Evolutionary conservation across 495 filamentous ascomycete genomes (phyloP).

Genomic region (Neurospora sp.): DNA sequence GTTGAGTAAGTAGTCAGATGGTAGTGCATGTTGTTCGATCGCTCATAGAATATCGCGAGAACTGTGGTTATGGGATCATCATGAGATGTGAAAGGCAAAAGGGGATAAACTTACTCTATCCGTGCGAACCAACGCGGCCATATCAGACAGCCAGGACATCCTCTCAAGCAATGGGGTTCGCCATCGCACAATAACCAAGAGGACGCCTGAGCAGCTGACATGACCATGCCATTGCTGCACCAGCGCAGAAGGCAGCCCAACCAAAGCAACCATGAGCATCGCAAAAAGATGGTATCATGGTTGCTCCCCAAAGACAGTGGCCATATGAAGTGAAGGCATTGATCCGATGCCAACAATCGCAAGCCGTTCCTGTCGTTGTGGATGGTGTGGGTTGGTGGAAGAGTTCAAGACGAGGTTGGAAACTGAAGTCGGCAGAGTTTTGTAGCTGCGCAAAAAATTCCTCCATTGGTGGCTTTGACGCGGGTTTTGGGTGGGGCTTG

Average conservation of each 20-base stretch:
- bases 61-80: conserved; percentile 46
- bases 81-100: conserved; percentile 21
- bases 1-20: conserved; percentile 63
- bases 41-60: conserved; percentile 74
- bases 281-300: neutral
- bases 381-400: neutral
- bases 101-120: conserved; percentile 8
- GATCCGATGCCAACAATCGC: neutral
- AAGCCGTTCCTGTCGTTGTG: neutral
- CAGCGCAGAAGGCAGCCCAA: neutral
- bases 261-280: neutral
- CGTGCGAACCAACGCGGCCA: neutral
- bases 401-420: neutral
- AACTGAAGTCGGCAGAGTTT: neutral
- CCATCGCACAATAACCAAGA: neutral
- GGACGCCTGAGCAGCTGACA: neutral
- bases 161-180: neutral
- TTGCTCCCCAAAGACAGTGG: neutral
- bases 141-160: neutral
- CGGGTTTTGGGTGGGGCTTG: neutral
- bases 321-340: neutral
- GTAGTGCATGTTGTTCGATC: conserved; percentile 98
- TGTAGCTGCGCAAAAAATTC: neutral
- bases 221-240: neutral
- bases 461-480: neutral